These are phyloP conservation scores for Hypoxylon trugodes DNA, from an alignment of 495 filamentous ascomycete species.

Conservation along the genomic window DNA sequence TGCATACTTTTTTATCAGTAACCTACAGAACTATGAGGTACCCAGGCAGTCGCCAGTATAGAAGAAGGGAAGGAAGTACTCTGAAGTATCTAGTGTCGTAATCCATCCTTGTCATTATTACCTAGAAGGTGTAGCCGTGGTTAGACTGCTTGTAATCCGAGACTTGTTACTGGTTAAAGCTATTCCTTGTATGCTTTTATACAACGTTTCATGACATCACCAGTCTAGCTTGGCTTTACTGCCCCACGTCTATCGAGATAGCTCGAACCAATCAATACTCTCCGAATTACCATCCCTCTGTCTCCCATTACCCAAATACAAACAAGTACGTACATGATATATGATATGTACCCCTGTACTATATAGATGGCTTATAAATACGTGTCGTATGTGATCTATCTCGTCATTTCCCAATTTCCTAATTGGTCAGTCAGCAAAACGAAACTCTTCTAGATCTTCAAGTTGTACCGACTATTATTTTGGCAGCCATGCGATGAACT, in stretches of 20 bases:
- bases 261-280: conserved; percentile 17
- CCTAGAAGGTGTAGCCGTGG: no score
- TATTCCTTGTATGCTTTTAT: no score
- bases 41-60: not conserved
- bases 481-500: no score
- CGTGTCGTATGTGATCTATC: not conserved
- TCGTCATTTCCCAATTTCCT: not conserved
- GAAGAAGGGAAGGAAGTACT: no score
- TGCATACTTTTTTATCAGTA: conserved; percentile 1
- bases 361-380: no score
- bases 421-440: conserved; percentile 1
- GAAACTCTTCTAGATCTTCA: no score
- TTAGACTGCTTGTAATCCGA: conserved; percentile 40
- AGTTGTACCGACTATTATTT: no score
- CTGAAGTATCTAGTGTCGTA: conserved; percentile 4
- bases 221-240: not conserved
- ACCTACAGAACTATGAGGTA: not conserved
- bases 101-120: conserved; percentile 7
- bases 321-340: not conserved
- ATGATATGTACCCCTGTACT: not conserved
- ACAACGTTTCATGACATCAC: conserved; percentile 26
- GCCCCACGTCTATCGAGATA: not conserved
- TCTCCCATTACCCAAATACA: not conserved
- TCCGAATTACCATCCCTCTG: not conserved
- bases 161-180: conserved; percentile 37